Percentiles rank a stretch among this genome's conserved stretches.
These are phyloP conservation scores for Ophiobolus disseminans DNA, from an alignment of 2,329 filamentous ascomycete genomes.

Conservation along the genomic window DNA sequence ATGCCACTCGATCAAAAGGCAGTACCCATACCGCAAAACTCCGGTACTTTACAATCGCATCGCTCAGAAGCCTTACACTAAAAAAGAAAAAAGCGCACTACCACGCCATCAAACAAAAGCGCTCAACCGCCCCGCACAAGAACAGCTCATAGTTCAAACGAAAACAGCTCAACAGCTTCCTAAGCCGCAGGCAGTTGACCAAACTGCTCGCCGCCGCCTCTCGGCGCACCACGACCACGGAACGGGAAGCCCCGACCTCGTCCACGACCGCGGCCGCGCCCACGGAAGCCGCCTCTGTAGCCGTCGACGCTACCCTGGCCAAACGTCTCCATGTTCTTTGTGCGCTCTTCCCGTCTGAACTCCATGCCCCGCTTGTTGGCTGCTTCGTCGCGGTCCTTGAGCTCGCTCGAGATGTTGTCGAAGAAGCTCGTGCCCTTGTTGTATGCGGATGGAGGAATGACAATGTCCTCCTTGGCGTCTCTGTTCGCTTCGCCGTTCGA, in stretches of 20 bases:
- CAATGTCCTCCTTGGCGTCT: slow-evolving; percentile 54
- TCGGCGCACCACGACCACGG: slow-evolving; percentile 54
- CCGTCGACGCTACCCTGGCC: slow-evolving; percentile 94
- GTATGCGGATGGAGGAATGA: slow-evolving; percentile 66
- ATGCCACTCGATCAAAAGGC: too few species aligned
- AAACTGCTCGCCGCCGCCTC: slow-evolving; percentile 36
- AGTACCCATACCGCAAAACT: too few species aligned
- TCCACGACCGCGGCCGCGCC: slow-evolving; percentile 77
- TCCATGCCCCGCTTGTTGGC: slow-evolving; percentile 73
- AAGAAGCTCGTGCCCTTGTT: slow-evolving; percentile 94
- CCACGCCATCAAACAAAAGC: too few species aligned
- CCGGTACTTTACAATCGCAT: too few species aligned
- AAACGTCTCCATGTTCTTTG: slow-evolving; percentile 96
- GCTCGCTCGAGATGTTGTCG: slow-evolving; percentile 95
- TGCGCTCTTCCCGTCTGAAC: slow-evolving; percentile 91
- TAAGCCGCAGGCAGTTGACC: slow-evolving; percentile 33
- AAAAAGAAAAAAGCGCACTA: too few species aligned
- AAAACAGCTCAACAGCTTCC: not conserved
- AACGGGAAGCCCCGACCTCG: slow-evolving; percentile 58
- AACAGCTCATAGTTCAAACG: too few species aligned
- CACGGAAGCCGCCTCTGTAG: slow-evolving; percentile 77
- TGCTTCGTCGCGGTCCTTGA: slow-evolving; percentile 83
- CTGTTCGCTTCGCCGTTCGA: slow-evolving; percentile 49
- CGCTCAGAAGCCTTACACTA: too few species aligned
- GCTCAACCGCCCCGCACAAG: too few species aligned